Evolutionary conservation across 169 alveolate species (phyloP), one percentile per base, ranked within the genome.

Genomic region (Neospora caninum): DNA sequence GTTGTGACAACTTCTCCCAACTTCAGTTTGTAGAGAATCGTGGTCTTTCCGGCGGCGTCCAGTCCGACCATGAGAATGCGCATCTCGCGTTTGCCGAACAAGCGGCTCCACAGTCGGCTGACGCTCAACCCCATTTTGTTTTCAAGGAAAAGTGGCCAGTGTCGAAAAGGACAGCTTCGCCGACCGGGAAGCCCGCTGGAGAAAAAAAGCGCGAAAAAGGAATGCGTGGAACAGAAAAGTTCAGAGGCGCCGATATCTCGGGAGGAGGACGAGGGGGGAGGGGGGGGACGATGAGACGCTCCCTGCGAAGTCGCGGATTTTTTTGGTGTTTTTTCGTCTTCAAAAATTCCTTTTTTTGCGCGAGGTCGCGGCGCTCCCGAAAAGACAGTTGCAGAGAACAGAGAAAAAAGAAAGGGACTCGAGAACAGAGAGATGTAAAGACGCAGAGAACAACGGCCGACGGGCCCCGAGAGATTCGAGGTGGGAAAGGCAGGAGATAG

Each of bases 1-100:
- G 99, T 98, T n/a, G 99, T 98, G 53, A 98, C 99, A 7, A 98
- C 99, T 94, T 99, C 99, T 0, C 99, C 99, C 73, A 98, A 96
- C 95, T 99, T 98, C 93, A 99, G 97, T 95, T 99, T 98, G 98
- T 99, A 98, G 91, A 99, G 97, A 93, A 99, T 99, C 43, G 99
- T 99, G 88, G 99, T 99, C 96, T 99, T 99, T 27, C 99, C 99
- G 36, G 96, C 96, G 7, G 99, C 96, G 45, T 95, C 96, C 42
- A 96, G 94, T 64, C 96, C 96, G 64, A 95, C 95, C 97, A 96
- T 95, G 87, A 99, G 97, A 70, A 99, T 98, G 93, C 99, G 97
- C 97, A 98, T 98, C 91, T 98, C 99, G 97, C 97, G 98, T 97
- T 98, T 98, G 82, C 99, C 98, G 92, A 98, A 96, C 93, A 98